Percentiles rank a stretch among this genome's conserved stretches.
These are phyloP conservation scores for Phaeodactylum tricornutum DNA, from an alignment of 108 stramenopile species.

Conservation along the genomic window DNA sequence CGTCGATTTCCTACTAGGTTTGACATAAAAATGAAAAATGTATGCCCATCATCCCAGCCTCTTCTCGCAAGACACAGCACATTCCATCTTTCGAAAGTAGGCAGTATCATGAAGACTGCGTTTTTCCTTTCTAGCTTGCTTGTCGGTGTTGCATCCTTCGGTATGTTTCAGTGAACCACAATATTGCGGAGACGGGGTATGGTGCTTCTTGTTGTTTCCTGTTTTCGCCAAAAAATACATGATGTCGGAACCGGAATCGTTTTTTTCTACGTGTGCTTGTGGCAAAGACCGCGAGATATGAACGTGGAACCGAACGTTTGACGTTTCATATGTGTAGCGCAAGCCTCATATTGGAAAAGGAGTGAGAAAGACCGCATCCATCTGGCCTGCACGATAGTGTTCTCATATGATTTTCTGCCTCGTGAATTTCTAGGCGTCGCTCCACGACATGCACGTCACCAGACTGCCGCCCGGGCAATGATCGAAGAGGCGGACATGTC, in stretches of 20 bases:
- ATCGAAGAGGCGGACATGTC: slow-evolving; percentile 40
- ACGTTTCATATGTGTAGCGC: background rate
- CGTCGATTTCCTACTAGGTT: background rate
- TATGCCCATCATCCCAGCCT: background rate
- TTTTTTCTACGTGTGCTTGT: background rate
- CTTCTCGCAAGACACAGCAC: background rate
- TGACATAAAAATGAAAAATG: background rate
- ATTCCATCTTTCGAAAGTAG: background rate
- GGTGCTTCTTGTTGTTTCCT: no score
- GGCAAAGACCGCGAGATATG: background rate
- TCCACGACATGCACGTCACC: slow-evolving; percentile 1
- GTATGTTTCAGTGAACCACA: slow-evolving; percentile 26
- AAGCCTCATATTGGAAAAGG: no score
- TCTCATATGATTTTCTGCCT: background rate
- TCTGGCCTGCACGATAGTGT: background rate
- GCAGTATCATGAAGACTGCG: slow-evolving; percentile 48
- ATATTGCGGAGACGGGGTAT: background rate
- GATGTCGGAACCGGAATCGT: background rate
- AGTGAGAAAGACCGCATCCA: no score
- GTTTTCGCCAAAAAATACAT: background rate
- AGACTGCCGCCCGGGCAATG: slow-evolving; percentile 17
- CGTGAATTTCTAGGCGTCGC: slow-evolving; percentile 1
- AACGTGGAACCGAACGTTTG: background rate
- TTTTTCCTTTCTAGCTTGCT: slow-evolving; percentile 38
- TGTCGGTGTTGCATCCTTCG: slow-evolving; percentile 54